Evolutionary conservation across 805 yeast genomes (phyloP), one percentile per base, ranked within the genome.

Genomic region (Teunomyces atbi): DNA sequence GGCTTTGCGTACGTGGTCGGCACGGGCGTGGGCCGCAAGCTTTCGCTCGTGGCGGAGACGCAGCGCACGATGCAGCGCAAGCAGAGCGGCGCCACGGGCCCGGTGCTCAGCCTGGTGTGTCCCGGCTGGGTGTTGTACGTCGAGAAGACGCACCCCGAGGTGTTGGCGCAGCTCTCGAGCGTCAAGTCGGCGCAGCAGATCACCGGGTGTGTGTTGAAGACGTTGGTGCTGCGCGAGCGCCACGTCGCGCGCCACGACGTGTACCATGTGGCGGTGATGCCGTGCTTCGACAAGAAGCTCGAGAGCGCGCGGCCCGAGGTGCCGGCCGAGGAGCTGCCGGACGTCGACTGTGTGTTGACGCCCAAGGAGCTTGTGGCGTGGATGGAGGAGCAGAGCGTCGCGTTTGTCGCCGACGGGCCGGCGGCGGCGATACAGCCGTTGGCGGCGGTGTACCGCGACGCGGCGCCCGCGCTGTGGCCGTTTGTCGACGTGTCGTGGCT

Each of bases 51-150:
- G 6, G 61, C 62, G 43, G 78, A 72, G 47, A 51, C 76, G 0
- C 61, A 59, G 59, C 70, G 39, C 62, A 69, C 53, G 64, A 82
- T 82, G 3, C 65, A 70, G 23, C 77, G 79, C 44, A 70, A 73
- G 29, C 50, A 69, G 42, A 40, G 51, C 30, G 45, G 39, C 21
- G 7, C 34, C 45, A 47, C 39, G 21, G 64, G 69, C 6, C 95
- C 96, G 0, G 59, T 78, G 1, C 63, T 94, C 40, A 77, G 90
- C 20, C 81, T 90, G 11, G 76, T 85, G 0, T 92, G 98, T 65
- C 99, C 99, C 0, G 99, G 99, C 0, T 94, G 96, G 89, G 94
- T 94, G 0, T 74, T 94, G 21, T 94, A 94, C 59, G 96, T 92
- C 0, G 98, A 94, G 55, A 94, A 94, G 71, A 91, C 98, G 0